Evolutionary conservation across 306 rosid genomes (phyloP).

Genomic region (Quercus berberidifolia): DNA sequence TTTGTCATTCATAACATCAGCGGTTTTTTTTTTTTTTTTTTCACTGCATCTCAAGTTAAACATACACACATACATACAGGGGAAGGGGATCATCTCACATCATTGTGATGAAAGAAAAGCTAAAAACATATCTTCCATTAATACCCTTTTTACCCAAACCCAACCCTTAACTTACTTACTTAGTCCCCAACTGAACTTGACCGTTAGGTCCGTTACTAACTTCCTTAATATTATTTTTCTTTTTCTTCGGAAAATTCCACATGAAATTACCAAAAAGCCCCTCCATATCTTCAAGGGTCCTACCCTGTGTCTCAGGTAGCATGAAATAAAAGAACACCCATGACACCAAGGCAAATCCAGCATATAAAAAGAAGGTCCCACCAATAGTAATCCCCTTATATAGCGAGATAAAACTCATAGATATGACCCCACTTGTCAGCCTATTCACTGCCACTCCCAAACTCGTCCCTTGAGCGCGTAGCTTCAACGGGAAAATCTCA

Average conservation of each 20-base stretch:
- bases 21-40: not conserved
- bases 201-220: not conserved
- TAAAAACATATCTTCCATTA: not conserved
- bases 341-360: conserved; percentile 29
- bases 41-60: no score
- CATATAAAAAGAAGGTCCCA: conserved; percentile 68
- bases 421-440: conserved; percentile 42
- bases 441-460: conserved; percentile 54
- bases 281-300: conserved; percentile 71
- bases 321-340: conserved; percentile 44
- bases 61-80: no score
- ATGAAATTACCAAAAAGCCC: conserved; percentile 57
- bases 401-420: conserved; percentile 70
- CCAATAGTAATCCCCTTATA: conserved; percentile 44
- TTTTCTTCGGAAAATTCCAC: conserved; percentile 5
- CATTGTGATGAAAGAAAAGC: not conserved
- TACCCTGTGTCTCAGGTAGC: conserved; percentile 73
- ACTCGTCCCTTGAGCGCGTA: conserved; percentile 73
- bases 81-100: not conserved
- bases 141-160: not conserved
- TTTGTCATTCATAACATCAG: not conserved
- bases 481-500: conserved; percentile 67
- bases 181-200: conserved; percentile 30
- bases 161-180: no score
- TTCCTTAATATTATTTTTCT: not conserved